phyloP scores from a whole-genome alignment of 2,329 filamentous ascomycete genomes.

The Apiospora rasikravindrae region DNA sequence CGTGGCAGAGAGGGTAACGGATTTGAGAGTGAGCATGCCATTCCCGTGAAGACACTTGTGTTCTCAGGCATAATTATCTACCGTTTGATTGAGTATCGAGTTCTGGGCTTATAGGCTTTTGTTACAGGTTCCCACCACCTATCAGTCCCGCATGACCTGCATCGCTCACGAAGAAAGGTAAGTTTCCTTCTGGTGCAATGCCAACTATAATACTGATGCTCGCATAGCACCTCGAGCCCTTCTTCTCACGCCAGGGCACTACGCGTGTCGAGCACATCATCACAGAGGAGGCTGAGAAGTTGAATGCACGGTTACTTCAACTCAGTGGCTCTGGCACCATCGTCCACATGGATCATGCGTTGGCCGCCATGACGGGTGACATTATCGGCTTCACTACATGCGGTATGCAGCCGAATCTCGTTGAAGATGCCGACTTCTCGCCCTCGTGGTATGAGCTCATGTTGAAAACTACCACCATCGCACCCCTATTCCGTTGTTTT shows the following conservation, averaged over 20 bases:
- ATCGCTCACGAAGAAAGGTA: constrained; percentile 12
- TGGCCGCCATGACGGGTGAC: constrained; percentile 21
- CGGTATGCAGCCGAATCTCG: no score
- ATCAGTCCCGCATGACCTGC: constrained; percentile 21
- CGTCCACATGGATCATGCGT: constrained; percentile 21
- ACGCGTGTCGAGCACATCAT: neutral
- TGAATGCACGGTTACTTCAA: neutral
- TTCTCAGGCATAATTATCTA: no score
- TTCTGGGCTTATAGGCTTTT: no score
- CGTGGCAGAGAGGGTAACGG: neutral
- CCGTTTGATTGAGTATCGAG: no score
- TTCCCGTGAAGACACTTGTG: no score
- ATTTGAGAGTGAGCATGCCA: neutral
- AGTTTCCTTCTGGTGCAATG: no score
- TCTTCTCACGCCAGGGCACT: constrained; percentile 22
- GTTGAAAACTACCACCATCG: no score
- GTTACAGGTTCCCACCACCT: neutral
- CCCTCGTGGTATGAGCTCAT: no score
- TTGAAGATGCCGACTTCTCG: no score
- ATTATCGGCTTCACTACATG: constrained; percentile 18
- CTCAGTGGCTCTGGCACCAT: constrained; percentile 12
- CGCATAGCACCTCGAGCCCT: constrained; percentile 24
- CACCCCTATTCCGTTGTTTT: no score
- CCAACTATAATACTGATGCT: no score
- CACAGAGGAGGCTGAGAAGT: neutral